Base-by-base conservation (phyloP, 2,329 filamentous ascomycete genomes). In the Neofusicoccum kwambonambiense region DNA sequence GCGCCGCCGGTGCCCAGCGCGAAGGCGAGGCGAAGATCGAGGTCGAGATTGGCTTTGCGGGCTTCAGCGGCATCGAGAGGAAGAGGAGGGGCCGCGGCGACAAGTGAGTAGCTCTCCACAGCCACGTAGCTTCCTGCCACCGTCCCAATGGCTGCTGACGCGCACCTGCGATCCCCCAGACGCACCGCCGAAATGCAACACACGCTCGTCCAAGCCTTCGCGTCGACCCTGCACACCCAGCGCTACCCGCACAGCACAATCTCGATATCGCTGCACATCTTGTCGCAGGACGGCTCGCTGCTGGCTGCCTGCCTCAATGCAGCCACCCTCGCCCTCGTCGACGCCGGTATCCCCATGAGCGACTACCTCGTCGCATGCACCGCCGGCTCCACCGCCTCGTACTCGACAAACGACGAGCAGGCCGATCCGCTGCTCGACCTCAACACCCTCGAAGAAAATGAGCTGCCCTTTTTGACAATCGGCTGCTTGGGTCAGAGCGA, bases 321-420 rank as follows among this genome's bases (percentile, higher is more conserved):
- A 3, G 87, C 91, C 0, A 97, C 94, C 0, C 86, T 99, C 12
- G 95, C 95, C 0, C 87, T 98, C 22, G 89, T 98, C 67, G 95
- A 99, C 75, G 95, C 95, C 0, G 95, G 95, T 61, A 90, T 99
- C 19, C 95, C 95, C 27, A 97, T 98, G 93, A 88, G 89, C 2
- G 92, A 96, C 74, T 96, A 97, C 75, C 86, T 98, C 2, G 88
- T 89, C 22, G 92, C 93, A 5, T 96, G 92, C 78, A 97, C 93
- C 0, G 91, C 92, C 0, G 95, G 93, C 3, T 91, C 89, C 13
- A 92, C 90, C 0, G 88, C 88, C 0, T 64, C 64, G n/a, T 86
- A 90, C 69, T 82, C 86, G 4, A 73, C 73, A 66, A 81, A 84
- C 66, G 86, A 86, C 64, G 89, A 90, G 72, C 90, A 91, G 66